These are phyloP conservation scores for Russula sp. DNA, from an alignment of 768 basidiomycete genomes.

Conservation along the genomic window DNA sequence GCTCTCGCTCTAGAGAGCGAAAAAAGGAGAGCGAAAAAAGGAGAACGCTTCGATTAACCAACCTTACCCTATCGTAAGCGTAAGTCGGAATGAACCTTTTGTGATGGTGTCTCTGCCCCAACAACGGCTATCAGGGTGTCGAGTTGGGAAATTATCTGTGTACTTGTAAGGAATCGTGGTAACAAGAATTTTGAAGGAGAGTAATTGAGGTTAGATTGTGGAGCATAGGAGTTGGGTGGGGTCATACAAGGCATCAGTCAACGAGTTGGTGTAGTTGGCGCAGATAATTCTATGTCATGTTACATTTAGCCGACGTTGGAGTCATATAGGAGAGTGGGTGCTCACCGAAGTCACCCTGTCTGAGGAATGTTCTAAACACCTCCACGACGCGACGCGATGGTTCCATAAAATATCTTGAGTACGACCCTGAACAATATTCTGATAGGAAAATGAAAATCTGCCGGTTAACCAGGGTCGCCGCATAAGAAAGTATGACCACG, in stretches of 20 bases:
- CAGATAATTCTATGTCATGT: conserved; percentile 58
- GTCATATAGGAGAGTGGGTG: not conserved
- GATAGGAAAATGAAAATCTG: conserved; percentile 1
- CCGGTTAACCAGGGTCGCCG: conserved; percentile 33
- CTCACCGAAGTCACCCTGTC: conserved; percentile 69
- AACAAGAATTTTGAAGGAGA: conserved; percentile 50
- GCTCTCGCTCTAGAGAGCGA: too few relatives aligned
- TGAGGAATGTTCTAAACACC: conserved; percentile 62
- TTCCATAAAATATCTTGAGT: conserved; percentile 85
- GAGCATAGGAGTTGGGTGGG: not conserved
- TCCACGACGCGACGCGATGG: conserved; percentile 79
- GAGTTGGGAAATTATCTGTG: too few relatives aligned
- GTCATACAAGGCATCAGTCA: conserved; percentile 79
- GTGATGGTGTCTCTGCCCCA: too few relatives aligned
- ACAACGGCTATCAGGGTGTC: too few relatives aligned
- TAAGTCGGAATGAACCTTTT: too few relatives aligned
- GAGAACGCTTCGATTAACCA: too few relatives aligned
- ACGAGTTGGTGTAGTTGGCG: conserved; percentile 80
- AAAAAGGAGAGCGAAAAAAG: too few relatives aligned
- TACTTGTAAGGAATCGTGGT: conserved; percentile 65
- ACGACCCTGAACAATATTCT: conserved; percentile 74
- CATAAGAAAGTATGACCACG: conserved; percentile 64
- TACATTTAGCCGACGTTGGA: not conserved
- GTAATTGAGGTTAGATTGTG: not conserved
- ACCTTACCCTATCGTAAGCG: too few relatives aligned